phyloP scores from a whole-genome alignment of 2,329 filamentous ascomycete species.

The Hymenoscyphus repandus region DNA sequence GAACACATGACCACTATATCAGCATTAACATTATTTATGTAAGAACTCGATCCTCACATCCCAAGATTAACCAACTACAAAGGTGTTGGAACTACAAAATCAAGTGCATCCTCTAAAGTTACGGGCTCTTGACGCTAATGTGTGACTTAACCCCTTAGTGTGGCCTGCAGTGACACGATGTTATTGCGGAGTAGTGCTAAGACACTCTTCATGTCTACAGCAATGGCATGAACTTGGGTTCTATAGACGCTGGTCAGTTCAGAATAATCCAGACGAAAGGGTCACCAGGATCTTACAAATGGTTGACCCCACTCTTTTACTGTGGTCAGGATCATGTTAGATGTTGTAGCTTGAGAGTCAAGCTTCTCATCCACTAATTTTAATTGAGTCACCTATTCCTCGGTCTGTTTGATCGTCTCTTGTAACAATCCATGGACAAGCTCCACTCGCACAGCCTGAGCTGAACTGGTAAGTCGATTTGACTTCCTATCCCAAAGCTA shows the following conservation, averaged over 20 bases:
- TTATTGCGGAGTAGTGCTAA: neutral
- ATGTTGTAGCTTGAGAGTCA: neutral
- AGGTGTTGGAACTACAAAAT: neutral
- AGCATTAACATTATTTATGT: neutral
- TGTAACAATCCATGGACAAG: neutral
- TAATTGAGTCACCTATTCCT: neutral
- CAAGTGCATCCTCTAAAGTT: neutral
- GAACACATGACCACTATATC: neutral
- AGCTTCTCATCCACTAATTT: neutral
- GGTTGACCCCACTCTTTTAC: neutral
- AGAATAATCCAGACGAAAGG: neutral
- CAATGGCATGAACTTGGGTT: neutral
- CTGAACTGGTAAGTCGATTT: neutral
- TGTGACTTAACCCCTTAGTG: neutral
- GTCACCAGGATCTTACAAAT: neutral
- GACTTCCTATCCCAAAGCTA: slow-evolving; percentile 4
- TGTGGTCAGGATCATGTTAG: neutral
- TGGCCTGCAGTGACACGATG: neutral
- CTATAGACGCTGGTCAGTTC: neutral
- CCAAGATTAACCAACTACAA: neutral
- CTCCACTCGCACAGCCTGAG: neutral
- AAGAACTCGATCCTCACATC: neutral
- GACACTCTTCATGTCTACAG: neutral
- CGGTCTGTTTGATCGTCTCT: slow-evolving; percentile 1
- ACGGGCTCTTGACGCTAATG: neutral